These are phyloP conservation scores for Kodamaea fungicola DNA, from an alignment of 1,139 yeast species.

Conservation along the genomic window DNA sequence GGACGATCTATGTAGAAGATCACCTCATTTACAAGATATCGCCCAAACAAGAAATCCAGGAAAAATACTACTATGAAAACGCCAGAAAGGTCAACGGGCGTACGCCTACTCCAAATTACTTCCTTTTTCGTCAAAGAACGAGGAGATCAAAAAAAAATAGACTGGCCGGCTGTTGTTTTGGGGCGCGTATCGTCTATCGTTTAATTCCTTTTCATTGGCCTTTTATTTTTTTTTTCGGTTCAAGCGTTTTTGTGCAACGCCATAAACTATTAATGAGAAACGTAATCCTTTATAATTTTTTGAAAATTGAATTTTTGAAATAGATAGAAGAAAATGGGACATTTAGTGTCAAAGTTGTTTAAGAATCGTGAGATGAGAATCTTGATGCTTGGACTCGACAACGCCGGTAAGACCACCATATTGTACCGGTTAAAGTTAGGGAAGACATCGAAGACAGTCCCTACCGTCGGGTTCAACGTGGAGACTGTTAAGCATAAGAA, in stretches of 20 bases:
- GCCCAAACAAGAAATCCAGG: too few relatives aligned
- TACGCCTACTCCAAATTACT: too few relatives aligned
- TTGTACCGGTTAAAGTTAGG: constrained; percentile 71
- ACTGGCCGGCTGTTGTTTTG: background rate
- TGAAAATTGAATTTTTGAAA: background rate
- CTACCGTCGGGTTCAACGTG: constrained; percentile 93
- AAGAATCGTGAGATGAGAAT: constrained; percentile 56
- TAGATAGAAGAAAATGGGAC: constrained; percentile 11
- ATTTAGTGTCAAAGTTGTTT: constrained; percentile 34
- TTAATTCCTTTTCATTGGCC: background rate
- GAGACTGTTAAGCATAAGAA: constrained; percentile 88
- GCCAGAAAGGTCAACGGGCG: too few relatives aligned
- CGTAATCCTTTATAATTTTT: background rate
- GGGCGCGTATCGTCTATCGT: constrained; percentile 2
- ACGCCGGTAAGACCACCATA: constrained; percentile 87
- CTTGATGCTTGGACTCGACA: constrained; percentile 88
- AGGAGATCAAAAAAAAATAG: background rate
- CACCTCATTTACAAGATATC: too few relatives aligned
- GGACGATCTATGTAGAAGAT: too few relatives aligned
- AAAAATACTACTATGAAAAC: too few relatives aligned
- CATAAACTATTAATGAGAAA: constrained; percentile 1
- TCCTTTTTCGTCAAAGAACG: background rate
- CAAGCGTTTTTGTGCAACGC: background rate
- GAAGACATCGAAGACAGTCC: constrained; percentile 77
- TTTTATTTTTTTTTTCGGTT: background rate